Evolutionary conservation across 495 filamentous ascomycete genomes (phyloP).

Genomic region (Saxophila tyrrhenica): DNA sequence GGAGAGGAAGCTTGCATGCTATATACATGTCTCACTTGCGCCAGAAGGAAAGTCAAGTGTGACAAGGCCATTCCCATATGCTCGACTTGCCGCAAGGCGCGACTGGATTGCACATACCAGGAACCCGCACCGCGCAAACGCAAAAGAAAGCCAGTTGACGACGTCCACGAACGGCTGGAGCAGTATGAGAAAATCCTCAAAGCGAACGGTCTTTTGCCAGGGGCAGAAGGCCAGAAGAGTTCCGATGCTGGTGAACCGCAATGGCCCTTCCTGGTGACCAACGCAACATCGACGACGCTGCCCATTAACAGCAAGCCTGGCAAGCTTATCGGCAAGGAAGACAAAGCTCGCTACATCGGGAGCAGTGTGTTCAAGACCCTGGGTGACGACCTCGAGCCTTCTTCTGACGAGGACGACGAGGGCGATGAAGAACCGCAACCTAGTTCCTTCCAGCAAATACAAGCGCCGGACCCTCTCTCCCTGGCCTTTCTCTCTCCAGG

Average conservation of each 20-base stretch:
- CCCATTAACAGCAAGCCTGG: constrained; percentile 1
- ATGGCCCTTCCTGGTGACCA: background rate
- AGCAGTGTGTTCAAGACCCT: constrained; percentile 8
- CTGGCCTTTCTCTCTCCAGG: background rate
- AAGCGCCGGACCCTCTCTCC: constrained; percentile 1
- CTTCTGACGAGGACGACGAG: constrained; percentile 14
- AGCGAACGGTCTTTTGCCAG: constrained; percentile 8
- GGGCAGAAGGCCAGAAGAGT: background rate
- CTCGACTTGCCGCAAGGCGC: constrained; percentile 12
- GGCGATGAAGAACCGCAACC: background rate
- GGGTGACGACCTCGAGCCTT: constrained; percentile 1
- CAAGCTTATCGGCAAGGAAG: constrained; percentile 3
- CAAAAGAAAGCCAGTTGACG: constrained; percentile 13
- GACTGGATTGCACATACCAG: constrained; percentile 16
- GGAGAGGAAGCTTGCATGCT: constrained; percentile 1
- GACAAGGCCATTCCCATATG: constrained; percentile 16
- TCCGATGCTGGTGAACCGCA: background rate
- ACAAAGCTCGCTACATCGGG: constrained; percentile 13
- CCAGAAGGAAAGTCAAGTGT: constrained; percentile 18
- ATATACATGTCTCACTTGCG: constrained; percentile 17
- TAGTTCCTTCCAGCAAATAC: background rate
- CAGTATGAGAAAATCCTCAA: constrained; percentile 16
- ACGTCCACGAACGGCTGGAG: constrained; percentile 12
- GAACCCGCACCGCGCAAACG: constrained; percentile 18
- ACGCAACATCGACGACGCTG: background rate